Conservation (phyloP, 2,329 filamentous ascomycete species). For the Cladosporium colombiae region DNA sequence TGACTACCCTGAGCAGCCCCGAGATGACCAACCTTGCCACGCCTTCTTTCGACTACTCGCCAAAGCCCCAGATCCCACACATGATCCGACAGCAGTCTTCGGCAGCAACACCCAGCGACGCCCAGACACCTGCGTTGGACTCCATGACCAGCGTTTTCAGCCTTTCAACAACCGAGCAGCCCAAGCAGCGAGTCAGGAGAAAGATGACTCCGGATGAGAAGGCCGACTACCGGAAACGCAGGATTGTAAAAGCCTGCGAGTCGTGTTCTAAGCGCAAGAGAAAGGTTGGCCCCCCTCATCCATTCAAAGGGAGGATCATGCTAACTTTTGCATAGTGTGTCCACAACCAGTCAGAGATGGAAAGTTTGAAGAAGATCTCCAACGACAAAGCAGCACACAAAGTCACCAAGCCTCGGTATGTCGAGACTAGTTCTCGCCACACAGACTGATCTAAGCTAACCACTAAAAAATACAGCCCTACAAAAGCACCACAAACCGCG, state of each 20-base stretch:
- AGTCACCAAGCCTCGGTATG: slow-evolving; percentile 24
- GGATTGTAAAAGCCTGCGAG: slow-evolving; percentile 41
- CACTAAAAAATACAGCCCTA: neutral
- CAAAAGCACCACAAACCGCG: neutral
- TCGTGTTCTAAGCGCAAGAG: slow-evolving; percentile 40
- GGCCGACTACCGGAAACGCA: slow-evolving; percentile 40
- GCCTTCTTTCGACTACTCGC: slow-evolving; percentile 33
- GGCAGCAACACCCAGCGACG: slow-evolving; percentile 23
- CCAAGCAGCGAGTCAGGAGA: slow-evolving; percentile 37
- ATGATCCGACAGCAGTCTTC: slow-evolving; percentile 28
- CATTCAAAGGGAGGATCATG: neutral
- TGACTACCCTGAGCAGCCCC: slow-evolving; percentile 36
- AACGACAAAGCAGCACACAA: slow-evolving; percentile 23
- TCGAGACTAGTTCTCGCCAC: slow-evolving; percentile 8
- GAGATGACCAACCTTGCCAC: slow-evolving; percentile 33
- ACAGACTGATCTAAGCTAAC: slow-evolving; percentile 7
- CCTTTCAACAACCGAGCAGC: slow-evolving; percentile 35
- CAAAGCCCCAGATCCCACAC: slow-evolving; percentile 23
- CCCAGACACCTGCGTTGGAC: slow-evolving; percentile 35
- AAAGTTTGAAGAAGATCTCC: slow-evolving; percentile 23
- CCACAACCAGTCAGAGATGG: slow-evolving; percentile 38
- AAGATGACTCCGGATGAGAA: slow-evolving; percentile 44
- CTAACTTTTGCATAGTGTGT: slow-evolving; percentile 26
- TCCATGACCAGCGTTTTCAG: slow-evolving; percentile 43
- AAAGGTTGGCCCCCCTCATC: slow-evolving; percentile 24